Evolutionary conservation across 352 stramenopile species (phyloP).

Genomic region (Globisporangium megalacanthum): DNA sequence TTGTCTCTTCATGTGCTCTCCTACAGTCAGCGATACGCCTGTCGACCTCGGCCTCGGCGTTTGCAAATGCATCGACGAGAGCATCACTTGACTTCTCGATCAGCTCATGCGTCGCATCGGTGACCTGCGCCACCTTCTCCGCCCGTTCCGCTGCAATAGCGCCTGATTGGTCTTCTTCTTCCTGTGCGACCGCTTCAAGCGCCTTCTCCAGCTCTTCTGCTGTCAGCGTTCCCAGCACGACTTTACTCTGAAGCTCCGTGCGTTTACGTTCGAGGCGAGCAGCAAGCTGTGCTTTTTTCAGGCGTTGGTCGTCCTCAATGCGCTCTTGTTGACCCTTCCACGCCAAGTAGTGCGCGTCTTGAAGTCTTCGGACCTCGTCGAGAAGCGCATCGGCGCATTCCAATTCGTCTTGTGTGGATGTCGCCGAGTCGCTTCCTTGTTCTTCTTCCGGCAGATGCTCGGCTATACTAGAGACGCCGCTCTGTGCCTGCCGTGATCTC

Average conservation of each 20-base stretch:
- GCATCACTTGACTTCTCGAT: constrained; percentile 10
- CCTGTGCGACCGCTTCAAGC: constrained; percentile 10
- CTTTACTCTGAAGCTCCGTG: constrained; percentile 11
- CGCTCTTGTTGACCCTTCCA: constrained; percentile 23
- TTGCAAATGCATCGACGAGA: constrained; percentile 12
- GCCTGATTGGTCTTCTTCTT: constrained; percentile 13
- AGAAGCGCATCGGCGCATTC: constrained; percentile 11
- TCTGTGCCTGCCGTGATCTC: not conserved
- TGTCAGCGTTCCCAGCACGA: constrained; percentile 1
- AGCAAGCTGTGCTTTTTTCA: constrained; percentile 25
- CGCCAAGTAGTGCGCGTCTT: constrained; percentile 27
- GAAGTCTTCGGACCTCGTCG: constrained; percentile 20
- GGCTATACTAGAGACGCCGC: not conserved
- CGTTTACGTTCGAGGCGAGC: constrained; percentile 34
- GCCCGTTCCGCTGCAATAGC: constrained; percentile 17
- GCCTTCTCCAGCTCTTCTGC: not conserved
- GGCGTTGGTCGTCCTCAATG: constrained; percentile 23
- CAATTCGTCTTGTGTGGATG: not conserved
- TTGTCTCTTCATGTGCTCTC: constrained; percentile 14
- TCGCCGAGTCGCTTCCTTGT: not conserved
- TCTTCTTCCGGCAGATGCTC: not conserved
- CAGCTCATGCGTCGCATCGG: constrained; percentile 10
- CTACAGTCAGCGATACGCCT: constrained; percentile 14
- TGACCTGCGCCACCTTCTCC: constrained; percentile 11
- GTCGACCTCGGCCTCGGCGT: constrained; percentile 17